Conservation (phyloP, 2,329 filamentous ascomycete genomes). For the Akanthomyces uredinophilus region DNA sequence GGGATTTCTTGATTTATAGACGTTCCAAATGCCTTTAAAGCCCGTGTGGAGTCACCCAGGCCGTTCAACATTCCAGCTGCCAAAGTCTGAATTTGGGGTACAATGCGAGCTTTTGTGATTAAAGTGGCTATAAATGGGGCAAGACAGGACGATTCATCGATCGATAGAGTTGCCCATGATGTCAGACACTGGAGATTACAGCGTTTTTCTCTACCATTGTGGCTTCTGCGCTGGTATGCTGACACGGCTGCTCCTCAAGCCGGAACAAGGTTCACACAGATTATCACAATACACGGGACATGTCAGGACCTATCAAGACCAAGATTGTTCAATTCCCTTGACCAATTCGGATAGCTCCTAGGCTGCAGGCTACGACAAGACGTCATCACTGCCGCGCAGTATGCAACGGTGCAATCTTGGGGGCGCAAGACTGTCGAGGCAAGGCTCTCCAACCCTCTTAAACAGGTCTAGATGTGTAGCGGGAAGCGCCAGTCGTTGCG, state of each 20-base stretch:
- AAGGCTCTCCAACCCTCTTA: too few relatives aligned
- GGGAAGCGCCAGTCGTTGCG: background rate
- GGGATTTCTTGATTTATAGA: background rate
- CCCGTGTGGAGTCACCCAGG: background rate
- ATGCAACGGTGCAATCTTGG: too few relatives aligned
- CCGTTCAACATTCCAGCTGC: background rate
- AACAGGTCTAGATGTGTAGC: background rate
- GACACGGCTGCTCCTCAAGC: background rate
- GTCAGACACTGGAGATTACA: background rate
- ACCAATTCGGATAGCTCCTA: background rate
- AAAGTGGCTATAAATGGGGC: background rate
- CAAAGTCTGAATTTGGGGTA: background rate
- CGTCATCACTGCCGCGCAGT: background rate
- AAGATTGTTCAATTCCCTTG: too few relatives aligned
- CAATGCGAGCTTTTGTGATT: background rate
- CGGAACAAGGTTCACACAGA: background rate
- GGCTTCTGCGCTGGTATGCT: background rate
- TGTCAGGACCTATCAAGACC: background rate
- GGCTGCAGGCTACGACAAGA: background rate
- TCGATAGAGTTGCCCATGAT: background rate
- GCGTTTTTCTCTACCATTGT: background rate
- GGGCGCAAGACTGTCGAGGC: too few relatives aligned
- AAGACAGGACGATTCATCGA: background rate
- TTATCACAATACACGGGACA: too few relatives aligned
- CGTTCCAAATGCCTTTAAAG: background rate